A percentile compares a stretch with the other conserved stretches of the same genome.
Conservation (phyloP, 805 yeast species). For the Yarrowia sp. region DNA sequence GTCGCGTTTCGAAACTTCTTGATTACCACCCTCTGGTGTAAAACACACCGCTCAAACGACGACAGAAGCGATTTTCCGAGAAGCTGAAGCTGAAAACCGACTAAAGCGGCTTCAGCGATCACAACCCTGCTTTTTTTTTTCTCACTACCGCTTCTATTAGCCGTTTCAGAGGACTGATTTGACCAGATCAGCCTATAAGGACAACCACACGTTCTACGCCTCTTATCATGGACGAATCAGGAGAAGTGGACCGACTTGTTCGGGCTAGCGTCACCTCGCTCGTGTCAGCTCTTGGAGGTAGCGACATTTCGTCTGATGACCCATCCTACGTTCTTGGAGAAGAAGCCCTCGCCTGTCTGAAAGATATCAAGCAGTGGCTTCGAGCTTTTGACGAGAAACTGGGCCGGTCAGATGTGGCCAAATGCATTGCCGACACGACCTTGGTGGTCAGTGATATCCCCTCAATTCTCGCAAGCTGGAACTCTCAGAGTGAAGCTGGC, state of each 20-base stretch:
- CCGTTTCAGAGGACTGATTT: too few relatives aligned
- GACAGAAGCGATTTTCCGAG: too few relatives aligned
- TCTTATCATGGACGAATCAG: neutral
- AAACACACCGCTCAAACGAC: neutral
- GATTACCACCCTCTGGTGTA: neutral
- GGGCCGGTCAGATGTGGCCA: slow-evolving; percentile 78
- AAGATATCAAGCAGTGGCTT: slow-evolving; percentile 89
- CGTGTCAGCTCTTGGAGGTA: slow-evolving; percentile 90
- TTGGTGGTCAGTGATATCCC: slow-evolving; percentile 75
- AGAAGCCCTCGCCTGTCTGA: slow-evolving; percentile 83
- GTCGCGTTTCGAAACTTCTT: slow-evolving; percentile 4
- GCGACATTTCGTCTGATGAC: slow-evolving; percentile 64
- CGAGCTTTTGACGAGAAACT: slow-evolving; percentile 78
- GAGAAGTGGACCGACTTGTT: slow-evolving; percentile 39
- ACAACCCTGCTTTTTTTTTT: neutral
- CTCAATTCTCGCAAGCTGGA: slow-evolving; percentile 79
- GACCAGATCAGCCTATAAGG: too few relatives aligned
- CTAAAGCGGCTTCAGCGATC: neutral
- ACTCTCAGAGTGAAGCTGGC: slow-evolving; percentile 48
- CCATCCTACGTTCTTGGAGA: slow-evolving; percentile 80
- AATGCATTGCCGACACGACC: slow-evolving; percentile 83
- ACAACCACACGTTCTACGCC: too few relatives aligned
- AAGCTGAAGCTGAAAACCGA: neutral
- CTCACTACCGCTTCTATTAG: too few relatives aligned
- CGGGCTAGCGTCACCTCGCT: slow-evolving; percentile 77